These are phyloP conservation scores for Babesia ovata DNA, from an alignment of 169 alveolate species.

Conservation along the genomic window DNA sequence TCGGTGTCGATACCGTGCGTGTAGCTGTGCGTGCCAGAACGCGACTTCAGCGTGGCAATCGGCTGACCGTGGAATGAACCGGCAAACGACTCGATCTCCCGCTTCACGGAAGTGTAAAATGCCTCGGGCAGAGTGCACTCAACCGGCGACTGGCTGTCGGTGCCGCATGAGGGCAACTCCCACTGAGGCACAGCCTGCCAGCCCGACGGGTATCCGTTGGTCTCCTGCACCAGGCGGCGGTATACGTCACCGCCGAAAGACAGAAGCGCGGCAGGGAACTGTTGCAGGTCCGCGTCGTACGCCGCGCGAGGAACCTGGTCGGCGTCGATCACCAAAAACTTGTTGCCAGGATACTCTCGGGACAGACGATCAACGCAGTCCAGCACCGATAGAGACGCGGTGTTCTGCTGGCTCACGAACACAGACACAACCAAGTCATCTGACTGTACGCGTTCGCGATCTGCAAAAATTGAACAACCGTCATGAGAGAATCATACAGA, in stretches of 20 bases:
- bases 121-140: conserved; percentile 41
- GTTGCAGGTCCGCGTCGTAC: conserved; percentile 67
- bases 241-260: conserved; percentile 67
- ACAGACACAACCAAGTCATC: conserved; percentile 57
- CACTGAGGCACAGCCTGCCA: conserved; percentile 33
- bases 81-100: conserved; percentile 25
- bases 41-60: conserved; percentile 22
- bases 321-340: conserved; percentile 48
- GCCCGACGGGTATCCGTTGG: conserved; percentile 22
- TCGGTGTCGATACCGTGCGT: conserved; percentile 70
- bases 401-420: conserved; percentile 53
- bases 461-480: conserved; percentile 6
- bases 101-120: conserved; percentile 25
- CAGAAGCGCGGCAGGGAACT: conserved; percentile 57
- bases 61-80: conserved; percentile 18
- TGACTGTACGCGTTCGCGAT: conserved; percentile 18
- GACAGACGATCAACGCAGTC: conserved; percentile 50
- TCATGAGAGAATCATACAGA: neutral
- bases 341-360: conserved; percentile 41
- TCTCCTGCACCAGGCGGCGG: conserved; percentile 37
- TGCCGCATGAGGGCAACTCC: conserved; percentile 13
- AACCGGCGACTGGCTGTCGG: neutral
- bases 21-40: conserved; percentile 60
- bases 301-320: conserved; percentile 68
- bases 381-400: conserved; percentile 45